phyloP scores from a whole-genome alignment of 257 asterid genomes.

The Lycium ferocissimum region DNA sequence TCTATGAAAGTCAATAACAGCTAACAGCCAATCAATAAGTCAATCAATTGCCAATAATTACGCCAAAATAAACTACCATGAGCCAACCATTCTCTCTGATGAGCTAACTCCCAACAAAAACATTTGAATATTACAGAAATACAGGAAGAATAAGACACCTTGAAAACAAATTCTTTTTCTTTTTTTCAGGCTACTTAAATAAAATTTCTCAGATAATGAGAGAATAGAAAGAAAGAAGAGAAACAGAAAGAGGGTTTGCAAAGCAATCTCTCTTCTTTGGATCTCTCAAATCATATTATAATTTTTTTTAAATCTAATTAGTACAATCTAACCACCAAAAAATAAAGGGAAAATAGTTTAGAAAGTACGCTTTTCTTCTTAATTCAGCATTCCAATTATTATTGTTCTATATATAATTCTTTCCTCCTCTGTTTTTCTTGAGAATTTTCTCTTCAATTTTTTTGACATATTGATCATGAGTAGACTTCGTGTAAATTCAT shows the following conservation, averaged over 20 bases:
- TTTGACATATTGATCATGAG: constrained; percentile 47
- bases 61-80: constrained; percentile 34
- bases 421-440: background rate
- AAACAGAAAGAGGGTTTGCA: constrained; percentile 43
- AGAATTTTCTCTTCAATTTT: constrained; percentile 31
- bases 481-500: constrained; percentile 50
- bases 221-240: constrained; percentile 33
- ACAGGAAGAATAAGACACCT: constrained; percentile 5
- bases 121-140: constrained; percentile 27
- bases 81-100: constrained; percentile 42
- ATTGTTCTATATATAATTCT: background rate
- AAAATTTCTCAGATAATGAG: constrained; percentile 27
- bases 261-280: constrained; percentile 57
- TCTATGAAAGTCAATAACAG: constrained; percentile 33
- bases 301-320: background rate
- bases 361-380: constrained; percentile 36
- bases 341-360: constrained; percentile 28
- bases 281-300: constrained; percentile 32
- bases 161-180: background rate
- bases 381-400: constrained; percentile 28
- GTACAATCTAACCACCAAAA: constrained; percentile 23
- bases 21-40: constrained; percentile 36
- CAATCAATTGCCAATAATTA: constrained; percentile 43
- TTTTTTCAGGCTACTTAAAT: background rate
- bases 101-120: constrained; percentile 40